Evolutionary conservation across 2,329 filamentous ascomycete genomes (phyloP).

Genomic region (Pseudogymnoascus sp.): DNA sequence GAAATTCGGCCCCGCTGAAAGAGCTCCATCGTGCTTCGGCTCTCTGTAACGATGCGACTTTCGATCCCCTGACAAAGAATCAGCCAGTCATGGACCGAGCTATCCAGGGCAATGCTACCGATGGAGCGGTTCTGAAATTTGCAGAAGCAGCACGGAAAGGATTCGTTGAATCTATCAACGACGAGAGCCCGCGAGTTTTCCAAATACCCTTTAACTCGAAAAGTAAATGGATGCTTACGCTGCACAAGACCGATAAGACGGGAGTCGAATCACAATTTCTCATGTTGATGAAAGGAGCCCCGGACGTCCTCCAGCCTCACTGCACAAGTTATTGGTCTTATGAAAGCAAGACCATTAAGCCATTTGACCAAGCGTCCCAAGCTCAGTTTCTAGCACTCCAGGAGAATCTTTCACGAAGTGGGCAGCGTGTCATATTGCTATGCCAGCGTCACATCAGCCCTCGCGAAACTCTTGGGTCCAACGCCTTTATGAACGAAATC

Average conservation of each 20-base stretch:
- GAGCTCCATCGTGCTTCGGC: conserved; percentile 24
- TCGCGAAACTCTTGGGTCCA: conserved; percentile 30
- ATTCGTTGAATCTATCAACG: conserved; percentile 15
- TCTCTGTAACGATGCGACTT: conserved; percentile 38
- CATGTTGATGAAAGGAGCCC: not conserved
- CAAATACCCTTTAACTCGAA: conserved; percentile 45
- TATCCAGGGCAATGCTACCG: conserved; percentile 38
- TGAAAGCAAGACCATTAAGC: conserved; percentile 25
- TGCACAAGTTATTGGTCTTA: conserved; percentile 25
- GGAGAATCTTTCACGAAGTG: conserved; percentile 35
- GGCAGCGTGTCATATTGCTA: conserved; percentile 38
- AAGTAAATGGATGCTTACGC: conserved; percentile 44
- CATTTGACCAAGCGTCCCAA: conserved; percentile 30
- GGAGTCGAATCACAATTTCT: conserved; percentile 16
- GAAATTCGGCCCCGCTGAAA: not conserved
- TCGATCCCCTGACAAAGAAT: conserved; percentile 33
- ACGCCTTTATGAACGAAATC: conserved; percentile 44
- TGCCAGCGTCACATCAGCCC: conserved; percentile 34
- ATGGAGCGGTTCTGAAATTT: conserved; percentile 37
- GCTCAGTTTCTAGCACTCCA: conserved; percentile 32
- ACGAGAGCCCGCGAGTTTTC: conserved; percentile 27
- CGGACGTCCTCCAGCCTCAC: conserved; percentile 19
- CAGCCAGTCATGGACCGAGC: conserved; percentile 31
- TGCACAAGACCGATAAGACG: conserved; percentile 13
- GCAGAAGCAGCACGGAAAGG: conserved; percentile 24